phyloP scores from a whole-genome alignment of 805 yeast species.

The Yueomyces sp. region DNA sequence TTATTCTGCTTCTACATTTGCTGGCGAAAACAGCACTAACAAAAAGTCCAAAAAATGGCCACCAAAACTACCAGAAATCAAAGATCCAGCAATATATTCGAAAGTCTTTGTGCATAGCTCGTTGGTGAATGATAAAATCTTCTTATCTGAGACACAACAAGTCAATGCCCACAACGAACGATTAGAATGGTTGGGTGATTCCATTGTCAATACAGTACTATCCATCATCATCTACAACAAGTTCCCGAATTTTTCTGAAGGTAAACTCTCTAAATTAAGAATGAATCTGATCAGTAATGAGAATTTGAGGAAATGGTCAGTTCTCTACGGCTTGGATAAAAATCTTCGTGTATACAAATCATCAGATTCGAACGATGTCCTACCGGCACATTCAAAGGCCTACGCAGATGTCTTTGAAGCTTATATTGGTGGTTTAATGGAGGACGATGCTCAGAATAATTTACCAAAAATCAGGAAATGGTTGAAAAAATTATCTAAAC shows the following conservation, averaged over 20 bases:
- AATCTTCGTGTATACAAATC: conserved; percentile 36
- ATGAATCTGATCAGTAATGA: conserved; percentile 61
- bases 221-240: conserved; percentile 52
- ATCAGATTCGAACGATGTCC: conserved; percentile 18
- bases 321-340: conserved; percentile 51
- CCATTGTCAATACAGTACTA: conserved; percentile 61
- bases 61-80: conserved; percentile 61
- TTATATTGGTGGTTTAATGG: conserved; percentile 75
- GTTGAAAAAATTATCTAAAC: conserved; percentile 40
- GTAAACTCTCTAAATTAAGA: conserved; percentile 61
- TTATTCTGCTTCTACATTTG: conserved; percentile 10
- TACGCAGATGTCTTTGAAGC: conserved; percentile 91
- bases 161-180: conserved; percentile 68
- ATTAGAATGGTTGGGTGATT: conserved; percentile 83
- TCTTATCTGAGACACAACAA: conserved; percentile 42
- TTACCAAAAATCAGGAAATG: conserved; percentile 39
- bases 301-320: conserved; percentile 57
- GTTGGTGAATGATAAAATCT: conserved; percentile 41
- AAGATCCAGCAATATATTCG: conserved; percentile 42
- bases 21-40: neutral
- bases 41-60: conserved; percentile 26
- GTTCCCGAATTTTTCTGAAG: conserved; percentile 68
- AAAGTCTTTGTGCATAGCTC: conserved; percentile 80
- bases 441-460: conserved; percentile 32
- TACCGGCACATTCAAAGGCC: conserved; percentile 49